Conservation (phyloP, 768 basidiomycete species). For the Trametes cingulata region DNA sequence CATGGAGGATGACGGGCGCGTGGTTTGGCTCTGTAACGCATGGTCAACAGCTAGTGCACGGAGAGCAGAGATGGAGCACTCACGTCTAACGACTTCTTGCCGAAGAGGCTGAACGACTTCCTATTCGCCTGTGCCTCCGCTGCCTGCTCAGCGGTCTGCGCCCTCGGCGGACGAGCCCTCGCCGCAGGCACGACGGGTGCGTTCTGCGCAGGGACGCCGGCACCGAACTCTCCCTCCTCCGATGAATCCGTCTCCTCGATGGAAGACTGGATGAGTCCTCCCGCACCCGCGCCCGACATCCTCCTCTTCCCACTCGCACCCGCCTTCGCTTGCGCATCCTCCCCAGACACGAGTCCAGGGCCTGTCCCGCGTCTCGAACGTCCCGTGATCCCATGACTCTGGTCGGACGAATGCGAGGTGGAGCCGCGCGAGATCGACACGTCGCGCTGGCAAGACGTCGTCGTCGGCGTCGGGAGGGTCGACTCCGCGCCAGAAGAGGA, state of each 20-base stretch:
- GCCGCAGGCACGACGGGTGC: neutral
- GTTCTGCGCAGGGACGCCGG: neutral
- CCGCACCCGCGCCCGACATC: neutral
- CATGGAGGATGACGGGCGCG: constrained; percentile 39
- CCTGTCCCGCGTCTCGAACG: no score
- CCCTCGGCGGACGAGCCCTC: constrained; percentile 3
- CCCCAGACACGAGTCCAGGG: neutral
- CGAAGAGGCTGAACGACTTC: constrained; percentile 34
- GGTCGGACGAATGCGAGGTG: constrained; percentile 13
- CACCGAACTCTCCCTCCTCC: constrained; percentile 8
- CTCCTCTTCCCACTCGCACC: neutral
- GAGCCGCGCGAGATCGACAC: constrained; percentile 16
- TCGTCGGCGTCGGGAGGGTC: constrained; percentile 27
- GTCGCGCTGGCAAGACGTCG: constrained; percentile 13
- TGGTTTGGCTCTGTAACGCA: constrained; percentile 2
- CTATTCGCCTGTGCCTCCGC: constrained; percentile 26
- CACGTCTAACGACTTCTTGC: constrained; percentile 20
- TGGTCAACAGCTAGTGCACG: constrained; percentile 8
- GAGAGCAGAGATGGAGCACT: neutral
- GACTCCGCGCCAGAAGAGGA: constrained; percentile 23
- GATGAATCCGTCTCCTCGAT: constrained; percentile 18
- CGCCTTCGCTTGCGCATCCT: neutral
- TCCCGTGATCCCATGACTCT: constrained; percentile 1
- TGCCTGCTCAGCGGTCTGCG: constrained; percentile 14
- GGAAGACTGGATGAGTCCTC: constrained; percentile 6